Evolutionary conservation across 2,329 filamentous ascomycete species (phyloP).

Genomic region (Diaporthe citriasiana): DNA sequence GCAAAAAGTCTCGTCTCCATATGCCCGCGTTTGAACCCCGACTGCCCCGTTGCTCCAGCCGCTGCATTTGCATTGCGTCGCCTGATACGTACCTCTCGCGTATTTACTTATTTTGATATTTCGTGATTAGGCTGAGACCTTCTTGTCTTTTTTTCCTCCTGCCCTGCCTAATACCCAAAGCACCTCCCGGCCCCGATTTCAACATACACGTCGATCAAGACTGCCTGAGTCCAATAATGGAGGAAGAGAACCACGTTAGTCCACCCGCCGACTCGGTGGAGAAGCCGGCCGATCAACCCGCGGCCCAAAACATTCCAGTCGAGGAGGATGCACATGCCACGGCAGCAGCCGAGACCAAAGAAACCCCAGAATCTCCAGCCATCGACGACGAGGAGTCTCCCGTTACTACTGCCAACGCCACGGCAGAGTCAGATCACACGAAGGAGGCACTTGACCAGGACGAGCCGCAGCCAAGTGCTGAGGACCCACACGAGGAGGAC

Average conservation of each 20-base stretch:
- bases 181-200: conserved; percentile 57
- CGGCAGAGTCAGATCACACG: conserved; percentile 7
- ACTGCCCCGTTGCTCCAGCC: conserved; percentile 32
- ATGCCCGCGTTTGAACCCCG: conserved; percentile 8
- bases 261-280: conserved; percentile 24
- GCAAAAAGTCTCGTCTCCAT: conserved; percentile 24
- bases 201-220: conserved; percentile 64
- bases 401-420: neutral
- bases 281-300: conserved; percentile 19
- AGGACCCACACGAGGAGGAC: conserved; percentile 34
- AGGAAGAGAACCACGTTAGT: conserved; percentile 45
- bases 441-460: neutral
- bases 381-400: neutral
- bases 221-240: conserved; percentile 58
- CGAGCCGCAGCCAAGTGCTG: conserved; percentile 17
- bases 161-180: conserved; percentile 9
- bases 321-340: conserved; percentile 26
- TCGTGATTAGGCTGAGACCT: conserved; percentile 9
- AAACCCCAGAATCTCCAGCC: neutral
- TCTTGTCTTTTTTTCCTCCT: neutral
- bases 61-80: conserved; percentile 12
- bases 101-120: conserved; percentile 14
- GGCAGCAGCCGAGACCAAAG: neutral
- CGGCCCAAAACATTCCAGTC: conserved; percentile 13
- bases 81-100: conserved; percentile 29